These are phyloP conservation scores for Botryotinia narcissicola DNA, from an alignment of 2,329 filamentous ascomycete genomes.

Conservation along the genomic window DNA sequence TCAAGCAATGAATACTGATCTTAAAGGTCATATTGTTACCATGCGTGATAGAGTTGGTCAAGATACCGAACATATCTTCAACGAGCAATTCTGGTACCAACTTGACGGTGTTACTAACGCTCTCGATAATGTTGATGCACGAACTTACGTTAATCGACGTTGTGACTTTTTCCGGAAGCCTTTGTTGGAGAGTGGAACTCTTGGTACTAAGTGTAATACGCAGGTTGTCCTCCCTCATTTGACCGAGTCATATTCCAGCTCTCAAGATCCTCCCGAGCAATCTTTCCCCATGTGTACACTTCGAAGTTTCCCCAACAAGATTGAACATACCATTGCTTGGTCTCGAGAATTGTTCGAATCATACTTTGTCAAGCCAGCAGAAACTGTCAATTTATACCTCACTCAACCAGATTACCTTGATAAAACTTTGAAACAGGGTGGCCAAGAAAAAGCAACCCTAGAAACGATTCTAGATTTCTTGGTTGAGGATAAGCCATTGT, in stretches of 20 bases:
- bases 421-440: slow-evolving; percentile 83
- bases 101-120: slow-evolving; percentile 95
- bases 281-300: slow-evolving; percentile 99
- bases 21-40: slow-evolving; percentile 79
- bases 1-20: slow-evolving; percentile 90
- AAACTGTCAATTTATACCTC: slow-evolving; percentile 92
- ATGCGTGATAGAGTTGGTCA: slow-evolving; percentile 86
- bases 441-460: slow-evolving; percentile 90
- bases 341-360: slow-evolving; percentile 93
- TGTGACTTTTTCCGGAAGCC: slow-evolving; percentile 99
- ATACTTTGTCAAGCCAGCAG: slow-evolving; percentile 88
- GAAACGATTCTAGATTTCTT: slow-evolving; percentile 88
- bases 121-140: slow-evolving; percentile 93
- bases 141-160: slow-evolving; percentile 92
- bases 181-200: slow-evolving; percentile 89
- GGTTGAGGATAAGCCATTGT: slow-evolving; percentile 85
- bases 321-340: slow-evolving; percentile 99
- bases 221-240: slow-evolving; percentile 89
- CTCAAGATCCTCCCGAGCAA: slow-evolving; percentile 95
- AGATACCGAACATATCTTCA: slow-evolving; percentile 92
- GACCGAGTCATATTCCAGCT: slow-evolving; percentile 96
- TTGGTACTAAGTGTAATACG: slow-evolving; percentile 98
- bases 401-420: slow-evolving; percentile 89
- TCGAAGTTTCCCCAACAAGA: slow-evolving; percentile 94
- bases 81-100: slow-evolving; percentile 84